Evolutionary conservation across 2,329 filamentous ascomycete genomes (phyloP).

Genomic region (Trichoderma arundinaceum): DNA sequence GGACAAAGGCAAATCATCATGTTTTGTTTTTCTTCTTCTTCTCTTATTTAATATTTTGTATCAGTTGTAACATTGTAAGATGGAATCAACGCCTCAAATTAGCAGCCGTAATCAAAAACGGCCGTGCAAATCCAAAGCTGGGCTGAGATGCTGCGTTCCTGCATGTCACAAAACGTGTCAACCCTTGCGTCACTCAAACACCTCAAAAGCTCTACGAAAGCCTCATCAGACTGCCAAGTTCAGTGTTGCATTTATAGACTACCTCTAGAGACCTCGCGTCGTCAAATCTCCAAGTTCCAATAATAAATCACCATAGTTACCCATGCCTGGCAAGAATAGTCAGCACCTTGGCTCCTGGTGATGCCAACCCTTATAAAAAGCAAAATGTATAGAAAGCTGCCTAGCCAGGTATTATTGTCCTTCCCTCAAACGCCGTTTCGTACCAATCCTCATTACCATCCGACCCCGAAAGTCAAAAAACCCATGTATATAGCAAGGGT

Average conservation of each 20-base stretch:
- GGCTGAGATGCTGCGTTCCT: not conserved
- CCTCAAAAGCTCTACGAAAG: not conserved
- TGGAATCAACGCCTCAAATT: too few relatives aligned
- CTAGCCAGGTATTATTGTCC: constrained; percentile 14
- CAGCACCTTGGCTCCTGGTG: not conserved
- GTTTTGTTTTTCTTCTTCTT: too few relatives aligned
- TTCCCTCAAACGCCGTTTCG: constrained; percentile 30
- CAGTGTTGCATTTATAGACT: not conserved
- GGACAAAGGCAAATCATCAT: too few relatives aligned
- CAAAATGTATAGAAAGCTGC: constrained; percentile 1
- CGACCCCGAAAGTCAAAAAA: not conserved
- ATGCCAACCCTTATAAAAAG: constrained; percentile 1
- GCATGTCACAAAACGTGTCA: too few relatives aligned
- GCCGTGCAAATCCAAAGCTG: too few relatives aligned
- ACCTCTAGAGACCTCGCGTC: not conserved
- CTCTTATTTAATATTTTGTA: too few relatives aligned
- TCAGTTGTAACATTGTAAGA: too few relatives aligned
- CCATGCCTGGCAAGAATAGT: not conserved
- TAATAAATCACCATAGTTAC: constrained; percentile 8
- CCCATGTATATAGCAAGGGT: not conserved
- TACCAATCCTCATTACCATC: constrained; percentile 25
- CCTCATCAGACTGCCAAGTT: not conserved
- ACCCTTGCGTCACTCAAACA: not conserved
- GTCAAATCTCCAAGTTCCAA: not conserved
- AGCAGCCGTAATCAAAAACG: too few relatives aligned